These are phyloP conservation scores for Leucogyrophana mollusca DNA, from an alignment of 768 basidiomycete species.

Conservation along the genomic window DNA sequence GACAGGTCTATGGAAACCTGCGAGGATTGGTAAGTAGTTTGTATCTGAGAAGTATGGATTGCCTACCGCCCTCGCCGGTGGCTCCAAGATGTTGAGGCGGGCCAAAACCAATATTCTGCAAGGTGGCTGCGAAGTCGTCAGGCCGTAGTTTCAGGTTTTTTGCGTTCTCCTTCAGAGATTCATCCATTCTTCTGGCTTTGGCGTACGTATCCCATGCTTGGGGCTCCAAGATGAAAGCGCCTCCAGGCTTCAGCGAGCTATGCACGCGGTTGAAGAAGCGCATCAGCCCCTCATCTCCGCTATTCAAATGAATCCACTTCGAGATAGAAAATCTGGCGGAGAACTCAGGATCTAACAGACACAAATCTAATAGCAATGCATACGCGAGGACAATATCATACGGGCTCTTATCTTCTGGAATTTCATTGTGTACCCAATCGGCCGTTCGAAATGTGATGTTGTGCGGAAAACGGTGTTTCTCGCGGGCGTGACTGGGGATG, in stretches of 20 bases:
- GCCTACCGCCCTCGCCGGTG: slow-evolving; percentile 65
- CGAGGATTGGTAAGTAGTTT: slow-evolving; percentile 5
- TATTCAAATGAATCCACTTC: slow-evolving; percentile 91
- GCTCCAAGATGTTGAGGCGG: slow-evolving; percentile 46
- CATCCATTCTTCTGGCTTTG: slow-evolving; percentile 70
- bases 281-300: slow-evolving; percentile 70
- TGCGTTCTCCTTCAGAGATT: slow-evolving; percentile 61
- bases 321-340: slow-evolving; percentile 72
- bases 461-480: slow-evolving; percentile 60
- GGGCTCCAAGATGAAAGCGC: slow-evolving; percentile 75
- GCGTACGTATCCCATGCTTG: slow-evolving; percentile 85
- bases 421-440: slow-evolving; percentile 66
- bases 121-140: slow-evolving; percentile 53
- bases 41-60: background rate
- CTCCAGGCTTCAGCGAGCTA: slow-evolving; percentile 55
- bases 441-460: slow-evolving; percentile 72
- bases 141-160: slow-evolving; percentile 59
- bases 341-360: background rate
- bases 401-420: slow-evolving; percentile 54
- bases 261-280: slow-evolving; percentile 66
- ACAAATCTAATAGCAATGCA: too few relatives aligned
- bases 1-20: slow-evolving; percentile 63
- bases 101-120: slow-evolving; percentile 64
- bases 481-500: slow-evolving; percentile 43
- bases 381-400: slow-evolving; percentile 85